Evolutionary conservation across 2,329 filamentous ascomycete genomes (phyloP), one percentile per base, ranked within the genome.

Genomic region (Monilinia vaccinii-corymbosi): DNA sequence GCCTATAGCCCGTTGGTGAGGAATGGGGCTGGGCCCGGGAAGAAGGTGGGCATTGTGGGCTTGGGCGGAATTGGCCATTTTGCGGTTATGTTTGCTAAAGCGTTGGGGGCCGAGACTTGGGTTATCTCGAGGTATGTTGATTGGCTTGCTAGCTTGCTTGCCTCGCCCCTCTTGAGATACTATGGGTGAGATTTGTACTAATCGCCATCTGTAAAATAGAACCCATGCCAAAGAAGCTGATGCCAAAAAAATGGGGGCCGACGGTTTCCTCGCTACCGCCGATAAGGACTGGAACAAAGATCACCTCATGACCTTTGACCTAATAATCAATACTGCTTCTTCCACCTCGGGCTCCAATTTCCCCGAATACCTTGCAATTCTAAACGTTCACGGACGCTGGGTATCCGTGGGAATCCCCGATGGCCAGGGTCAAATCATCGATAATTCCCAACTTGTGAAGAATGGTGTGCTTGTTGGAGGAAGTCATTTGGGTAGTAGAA

Each of bases 351-450:
- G 78, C 51, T 89, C 90, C 75, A 82, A 89, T 70, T 76, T 90
- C 36, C 74, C 75, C 56, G 80, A 86, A 64, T 95, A 94, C 77
- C 82, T 95, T 69, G 83, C 81, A 63, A 81, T 91, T 68, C 81
- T 95, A 72, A 91, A 93, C 74, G 85, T 93, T 60, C 88, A 91
- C 75, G 89, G 87, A 61, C 82, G 81, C 71, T 94, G 88, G 83
- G 83, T 93, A 72, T 88, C 82, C 69, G 88, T 93, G 58, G 89
- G 89, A 46, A 79, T 94, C 70, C 89, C 89, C 3, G 88, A 91
- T 71, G 87, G 89, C 63, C 84, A 86, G 48, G 83, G 89, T 13
- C 83, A 89, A 60, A 75, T 79, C 58, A 79, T 94, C 66, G 85
- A 83, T 75, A 86, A 88, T 55, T 87, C 91, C 77, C 83, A 84